A percentile compares a stretch with the other conserved stretches of the same genome.
Conservation (phyloP, 2,329 filamentous ascomycete genomes). For the Scedosporium boydii region DNA sequence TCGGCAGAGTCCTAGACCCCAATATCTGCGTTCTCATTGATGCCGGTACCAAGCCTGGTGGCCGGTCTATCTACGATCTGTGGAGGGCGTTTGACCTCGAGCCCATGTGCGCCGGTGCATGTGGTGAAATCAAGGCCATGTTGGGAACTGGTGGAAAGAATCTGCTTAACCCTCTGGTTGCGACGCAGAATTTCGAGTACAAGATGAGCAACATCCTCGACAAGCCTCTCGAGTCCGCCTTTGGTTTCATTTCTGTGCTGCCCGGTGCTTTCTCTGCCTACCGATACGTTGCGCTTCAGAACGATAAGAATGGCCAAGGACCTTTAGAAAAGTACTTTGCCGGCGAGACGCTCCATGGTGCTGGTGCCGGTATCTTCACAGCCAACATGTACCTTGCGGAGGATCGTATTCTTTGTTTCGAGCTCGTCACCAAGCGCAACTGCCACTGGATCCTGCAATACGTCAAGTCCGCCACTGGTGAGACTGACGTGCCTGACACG, state of each 20-base stretch:
- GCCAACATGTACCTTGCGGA: conserved; percentile 99
- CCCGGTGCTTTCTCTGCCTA: conserved; percentile 98
- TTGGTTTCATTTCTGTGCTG: conserved; percentile 94
- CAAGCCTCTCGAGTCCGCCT: conserved; percentile 93
- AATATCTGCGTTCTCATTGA: conserved; percentile 96
- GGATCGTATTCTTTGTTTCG: conserved; percentile 97
- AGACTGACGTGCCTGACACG: conserved; percentile 91
- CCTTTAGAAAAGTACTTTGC: conserved; percentile 95
- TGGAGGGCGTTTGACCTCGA: conserved; percentile 99
- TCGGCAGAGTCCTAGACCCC: conserved; percentile 82
- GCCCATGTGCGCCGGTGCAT: conserved; percentile 94
- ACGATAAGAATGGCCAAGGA: conserved; percentile 89
- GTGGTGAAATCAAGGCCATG: conserved; percentile 99
- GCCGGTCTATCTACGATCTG: conserved; percentile 90
- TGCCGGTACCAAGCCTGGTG: conserved; percentile 88
- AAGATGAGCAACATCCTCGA: conserved; percentile 99
- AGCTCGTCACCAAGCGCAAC: conserved; percentile 93
- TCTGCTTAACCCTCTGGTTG: conserved; percentile 84
- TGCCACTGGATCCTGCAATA: conserved; percentile 97
- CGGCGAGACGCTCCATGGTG: conserved; percentile 90
- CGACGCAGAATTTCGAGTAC: conserved; percentile 98
- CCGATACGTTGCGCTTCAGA: conserved; percentile 86
- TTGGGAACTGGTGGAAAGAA: conserved; percentile 75
- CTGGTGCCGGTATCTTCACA: conserved; percentile 89
- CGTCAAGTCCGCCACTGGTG: conserved; percentile 92